Evolutionary conservation across 192 early-diverging fungal species (phyloP), one percentile per base, ranked within the genome.

Genomic region (Linderina pennispora): DNA sequence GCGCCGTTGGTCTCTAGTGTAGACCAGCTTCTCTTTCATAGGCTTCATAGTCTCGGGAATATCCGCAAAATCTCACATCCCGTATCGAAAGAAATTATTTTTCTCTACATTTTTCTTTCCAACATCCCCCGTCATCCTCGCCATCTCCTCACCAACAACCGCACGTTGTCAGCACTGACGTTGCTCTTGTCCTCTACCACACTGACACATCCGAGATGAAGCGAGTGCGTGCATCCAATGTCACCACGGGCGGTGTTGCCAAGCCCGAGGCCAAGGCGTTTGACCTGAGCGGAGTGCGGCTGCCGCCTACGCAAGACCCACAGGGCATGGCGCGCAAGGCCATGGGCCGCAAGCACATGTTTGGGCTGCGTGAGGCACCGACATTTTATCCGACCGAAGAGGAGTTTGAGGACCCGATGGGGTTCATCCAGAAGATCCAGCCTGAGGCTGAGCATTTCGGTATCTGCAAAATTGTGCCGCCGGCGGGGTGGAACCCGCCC

Each of bases 401-500:
- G 28, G 87, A 98, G 70, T 96, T 92, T 77, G 38, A 49, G 9
- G 83, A 92, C 50, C 93, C 95, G 10, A 64, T 94, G 18, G 61
- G 63, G 41, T 98, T 88, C 60, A 91, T 98, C 62, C 80, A 85
- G 39, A 77, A 61, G 41, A 94, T 96, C 55, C 75, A 85, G 10
- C 53, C 74, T 1, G 65, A 80, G 50, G 92, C 81, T 36, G 89
- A 94, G 53, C 43, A 67, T 47, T 78, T 80, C n/a, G 92, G 95
- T 5, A 82, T 95, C 39, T 82, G 86, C 64, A 98, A 98, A 62
- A 88, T 98, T 52, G 78, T 98, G 22, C 95, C 95, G 38, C 95
- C 95, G 11, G 59, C 55, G 25, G 79, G 77, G 6, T 98, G 92
- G 87, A 80, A 74, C 20, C 91, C 92, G 43, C 75, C 83, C 8